Conservation (phyloP, 2,329 filamentous ascomycete genomes). For the Botrytis hyacinthi region DNA sequence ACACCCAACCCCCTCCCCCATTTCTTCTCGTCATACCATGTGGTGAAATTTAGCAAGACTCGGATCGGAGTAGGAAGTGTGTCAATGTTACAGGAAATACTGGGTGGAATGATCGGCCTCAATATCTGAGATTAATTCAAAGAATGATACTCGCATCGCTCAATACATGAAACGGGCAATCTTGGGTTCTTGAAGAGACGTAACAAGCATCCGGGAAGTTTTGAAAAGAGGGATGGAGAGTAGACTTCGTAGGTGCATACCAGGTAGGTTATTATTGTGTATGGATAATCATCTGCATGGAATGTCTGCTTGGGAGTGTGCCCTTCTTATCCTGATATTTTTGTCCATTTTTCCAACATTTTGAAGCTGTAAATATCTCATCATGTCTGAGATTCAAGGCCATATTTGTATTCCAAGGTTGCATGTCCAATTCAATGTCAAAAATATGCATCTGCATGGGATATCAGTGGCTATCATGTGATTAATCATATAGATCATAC, state of each 20-base stretch:
- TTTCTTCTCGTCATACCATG: not conserved
- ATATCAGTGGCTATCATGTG: not conserved
- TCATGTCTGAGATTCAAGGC: no score
- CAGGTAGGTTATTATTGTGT: not conserved
- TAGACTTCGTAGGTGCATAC: not conserved
- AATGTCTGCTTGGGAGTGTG: no score
- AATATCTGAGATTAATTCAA: accelerated
- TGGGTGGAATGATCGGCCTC: no score
- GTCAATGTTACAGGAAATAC: not conserved
- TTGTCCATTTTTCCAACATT: accelerated
- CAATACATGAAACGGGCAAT: not conserved
- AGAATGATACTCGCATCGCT: not conserved
- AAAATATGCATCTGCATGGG: not conserved
- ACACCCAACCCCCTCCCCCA: not conserved
- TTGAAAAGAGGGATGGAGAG: not conserved
- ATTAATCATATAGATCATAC: not conserved
- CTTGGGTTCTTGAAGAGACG: not conserved
- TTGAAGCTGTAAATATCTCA: not conserved
- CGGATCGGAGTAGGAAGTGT: accelerated
- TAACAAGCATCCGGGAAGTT: not conserved
- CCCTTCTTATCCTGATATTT: not conserved
- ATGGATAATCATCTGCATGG: not conserved
- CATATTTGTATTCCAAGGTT: no score
- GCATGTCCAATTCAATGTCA: not conserved
- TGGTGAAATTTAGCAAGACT: not conserved